Evolutionary conservation across 768 basidiomycete species (phyloP), one percentile per base, ranked within the genome.

Genomic region (Pleurotus citrinopileatus): DNA sequence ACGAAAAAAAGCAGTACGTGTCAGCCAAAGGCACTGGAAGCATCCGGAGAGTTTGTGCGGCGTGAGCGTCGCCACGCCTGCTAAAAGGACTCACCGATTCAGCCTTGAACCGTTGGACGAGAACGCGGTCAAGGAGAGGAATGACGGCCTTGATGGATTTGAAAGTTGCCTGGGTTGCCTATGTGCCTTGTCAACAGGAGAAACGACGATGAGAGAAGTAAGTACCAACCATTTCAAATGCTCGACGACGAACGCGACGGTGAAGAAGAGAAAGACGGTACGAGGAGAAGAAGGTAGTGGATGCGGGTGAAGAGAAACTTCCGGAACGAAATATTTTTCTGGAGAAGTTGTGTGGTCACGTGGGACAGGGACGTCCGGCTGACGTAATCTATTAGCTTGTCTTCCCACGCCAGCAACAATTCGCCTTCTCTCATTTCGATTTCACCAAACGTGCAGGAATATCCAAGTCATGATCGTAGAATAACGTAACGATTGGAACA

Each of bases 91-190:
- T 57, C 64, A 98, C 95, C 6, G 93, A 91, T 61, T 96, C 94
- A 27, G 92, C 78, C 79, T 98, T 98, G 86, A 96, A 96, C 54
- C 95, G 83, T 75, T 98, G 96, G 57, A 98, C 94, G 60, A 98
- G 80, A 59, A 98, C 91, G 60, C 96, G 91, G 86, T 98, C 96
- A 53, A 98, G 77, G 47, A 98, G 83, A 57, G 96, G 96, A 59
- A 91, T 73, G 61, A 98, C 69, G 55, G 94, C 78, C 76, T 82
- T 91, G 82, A 98, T 98, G 60, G 86, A 87, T 74, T 92, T 97
- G 87, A 98, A 94, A 22, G 94, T 96, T 60, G 92, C 89, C 73
- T 91, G 89, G 58, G 89, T 74, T 74, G 89, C 89, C 87, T 91
- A 51, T 43, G 38, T 45, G 17, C 13, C 12, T 54, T 4, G 15